These are phyloP conservation scores for Dipteronia dyeriana DNA, from an alignment of 345 rosid species.

Conservation along the genomic window DNA sequence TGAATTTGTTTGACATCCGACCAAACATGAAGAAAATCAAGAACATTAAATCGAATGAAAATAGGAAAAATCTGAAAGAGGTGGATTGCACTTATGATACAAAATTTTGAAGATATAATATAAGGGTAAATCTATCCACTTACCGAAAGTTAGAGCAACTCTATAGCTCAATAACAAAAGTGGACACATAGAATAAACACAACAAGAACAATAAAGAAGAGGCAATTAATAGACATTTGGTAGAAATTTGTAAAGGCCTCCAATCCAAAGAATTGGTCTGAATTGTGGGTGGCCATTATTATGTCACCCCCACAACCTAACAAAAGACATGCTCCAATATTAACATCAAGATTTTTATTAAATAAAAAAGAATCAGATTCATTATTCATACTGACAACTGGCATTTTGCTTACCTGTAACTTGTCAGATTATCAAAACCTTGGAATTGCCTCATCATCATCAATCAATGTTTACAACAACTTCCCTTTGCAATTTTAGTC, in stretches of 20 bases:
- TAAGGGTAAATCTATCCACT: background rate
- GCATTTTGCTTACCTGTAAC: background rate
- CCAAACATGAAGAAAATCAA: too few species aligned
- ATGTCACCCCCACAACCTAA: constrained; percentile 26
- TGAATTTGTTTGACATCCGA: too few species aligned
- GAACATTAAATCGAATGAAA: too few species aligned
- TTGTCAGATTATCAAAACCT: background rate
- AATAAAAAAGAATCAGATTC: background rate
- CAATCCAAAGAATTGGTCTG: constrained; percentile 3
- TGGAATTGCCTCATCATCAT: constrained; percentile 12
- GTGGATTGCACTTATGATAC: constrained; percentile 8
- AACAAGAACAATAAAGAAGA: background rate
- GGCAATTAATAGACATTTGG: background rate
- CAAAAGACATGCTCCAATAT: constrained; percentile 21
- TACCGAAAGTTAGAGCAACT: constrained; percentile 4
- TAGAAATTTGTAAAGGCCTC: background rate
- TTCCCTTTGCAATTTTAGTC: constrained; percentile 1
- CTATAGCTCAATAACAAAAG: constrained; percentile 2
- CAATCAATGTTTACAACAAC: background rate
- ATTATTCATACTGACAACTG: background rate
- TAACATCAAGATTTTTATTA: background rate
- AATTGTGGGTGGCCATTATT: constrained; percentile 37
- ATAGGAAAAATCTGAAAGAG: background rate
- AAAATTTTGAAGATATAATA: background rate
- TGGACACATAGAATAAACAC: background rate